phyloP scores from a whole-genome alignment of 306 rosid species.

The Rosa rugosa region DNA sequence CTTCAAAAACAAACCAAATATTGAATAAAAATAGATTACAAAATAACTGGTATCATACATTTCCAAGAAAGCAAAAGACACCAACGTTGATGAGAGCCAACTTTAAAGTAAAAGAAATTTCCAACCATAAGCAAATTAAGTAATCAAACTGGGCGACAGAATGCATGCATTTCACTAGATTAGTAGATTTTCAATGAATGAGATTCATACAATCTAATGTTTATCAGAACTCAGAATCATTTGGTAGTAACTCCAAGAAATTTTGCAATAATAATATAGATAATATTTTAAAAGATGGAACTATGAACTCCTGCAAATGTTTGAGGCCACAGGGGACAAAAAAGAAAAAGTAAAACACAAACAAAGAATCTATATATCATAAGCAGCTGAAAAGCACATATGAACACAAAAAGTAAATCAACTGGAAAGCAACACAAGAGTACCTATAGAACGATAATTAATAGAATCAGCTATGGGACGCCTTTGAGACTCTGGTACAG shows the following conservation, averaged over 20 bases:
- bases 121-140: neutral
- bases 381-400: neutral
- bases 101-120: neutral
- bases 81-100: neutral
- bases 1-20: neutral
- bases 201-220: neutral
- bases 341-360: neutral
- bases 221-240: conserved; percentile 15
- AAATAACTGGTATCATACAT: neutral
- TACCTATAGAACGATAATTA: conserved; percentile 79
- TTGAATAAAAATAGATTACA: no score
- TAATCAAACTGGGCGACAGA: neutral
- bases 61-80: neutral
- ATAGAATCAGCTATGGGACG: conserved; percentile 67
- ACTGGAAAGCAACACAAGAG: conserved; percentile 23
- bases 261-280: neutral
- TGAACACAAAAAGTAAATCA: neutral
- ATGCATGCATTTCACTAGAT: neutral
- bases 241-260: conserved; percentile 6
- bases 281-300: neutral
- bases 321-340: neutral
- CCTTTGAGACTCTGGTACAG: conserved; percentile 66
- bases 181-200: neutral
- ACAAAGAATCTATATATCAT: conserved; percentile 9
- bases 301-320: neutral